phyloP scores from a whole-genome alignment of 2,329 filamentous ascomycete species.

The Alternaria triticina region DNA sequence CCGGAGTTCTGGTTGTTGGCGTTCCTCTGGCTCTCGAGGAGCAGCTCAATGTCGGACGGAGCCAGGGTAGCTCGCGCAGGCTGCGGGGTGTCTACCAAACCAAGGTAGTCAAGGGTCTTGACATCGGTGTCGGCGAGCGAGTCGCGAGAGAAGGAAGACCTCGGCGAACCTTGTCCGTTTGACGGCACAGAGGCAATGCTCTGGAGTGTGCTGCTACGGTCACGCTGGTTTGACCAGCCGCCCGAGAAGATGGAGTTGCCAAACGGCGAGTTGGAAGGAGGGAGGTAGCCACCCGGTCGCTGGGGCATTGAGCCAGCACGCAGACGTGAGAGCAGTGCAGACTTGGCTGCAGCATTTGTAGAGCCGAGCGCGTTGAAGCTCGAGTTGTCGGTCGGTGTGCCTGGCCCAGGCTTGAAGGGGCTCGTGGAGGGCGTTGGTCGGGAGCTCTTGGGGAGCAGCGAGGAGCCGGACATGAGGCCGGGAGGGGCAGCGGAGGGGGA shows the following conservation, averaged over 20 bases:
- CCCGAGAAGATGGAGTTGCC: constrained; percentile 87
- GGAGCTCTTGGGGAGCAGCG: constrained; percentile 75
- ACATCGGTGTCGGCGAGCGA: constrained; percentile 86
- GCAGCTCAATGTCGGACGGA: constrained; percentile 61
- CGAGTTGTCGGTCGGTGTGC: constrained; percentile 46
- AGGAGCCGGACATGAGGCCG: constrained; percentile 59
- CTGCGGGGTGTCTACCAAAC: constrained; percentile 91
- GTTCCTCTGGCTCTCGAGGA: constrained; percentile 59
- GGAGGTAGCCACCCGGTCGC: constrained; percentile 69
- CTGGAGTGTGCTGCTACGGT: constrained; percentile 85
- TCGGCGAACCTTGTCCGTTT: constrained; percentile 86
- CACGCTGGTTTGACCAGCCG: constrained; percentile 81
- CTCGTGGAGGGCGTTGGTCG: constrained; percentile 86
- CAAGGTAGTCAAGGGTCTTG: constrained; percentile 92
- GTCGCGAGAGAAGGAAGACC: constrained; percentile 84
- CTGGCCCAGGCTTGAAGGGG: constrained; percentile 75
- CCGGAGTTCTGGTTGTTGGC: constrained; percentile 68
- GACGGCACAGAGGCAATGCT: constrained; percentile 87
- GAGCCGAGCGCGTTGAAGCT: constrained; percentile 54
- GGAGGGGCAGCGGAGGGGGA: constrained; percentile 74
- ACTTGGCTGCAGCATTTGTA: constrained; percentile 63
- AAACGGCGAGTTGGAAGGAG: constrained; percentile 69
- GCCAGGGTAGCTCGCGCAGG: constrained; percentile 75
- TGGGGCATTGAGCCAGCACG: constrained; percentile 95
- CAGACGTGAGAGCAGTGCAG: constrained; percentile 80